These are phyloP conservation scores for Sporormia fimetaria DNA, from an alignment of 495 filamentous ascomycete genomes.

Conservation along the genomic window DNA sequence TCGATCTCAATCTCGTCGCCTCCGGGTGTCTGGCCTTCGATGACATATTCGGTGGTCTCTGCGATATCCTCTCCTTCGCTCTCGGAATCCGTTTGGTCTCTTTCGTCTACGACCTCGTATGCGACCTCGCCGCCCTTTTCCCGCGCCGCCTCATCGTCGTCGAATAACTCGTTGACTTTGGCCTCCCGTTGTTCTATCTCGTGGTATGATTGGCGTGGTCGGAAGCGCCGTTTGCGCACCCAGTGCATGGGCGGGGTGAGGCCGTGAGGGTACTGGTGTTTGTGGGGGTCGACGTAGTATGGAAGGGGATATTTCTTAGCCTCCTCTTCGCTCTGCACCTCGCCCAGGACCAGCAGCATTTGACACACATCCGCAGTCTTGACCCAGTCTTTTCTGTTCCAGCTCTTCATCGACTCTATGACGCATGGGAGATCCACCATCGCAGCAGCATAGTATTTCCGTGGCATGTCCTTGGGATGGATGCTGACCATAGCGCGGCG, in stretches of 20 bases:
- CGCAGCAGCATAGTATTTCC: slow-evolving; percentile 62
- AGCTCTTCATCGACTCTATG: slow-evolving; percentile 90
- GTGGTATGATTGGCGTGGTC: slow-evolving; percentile 67
- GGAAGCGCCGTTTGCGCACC: slow-evolving; percentile 73
- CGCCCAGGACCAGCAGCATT: slow-evolving; percentile 76
- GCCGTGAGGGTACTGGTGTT: slow-evolving; percentile 78
- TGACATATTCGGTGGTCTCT: slow-evolving; percentile 1
- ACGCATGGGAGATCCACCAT: slow-evolving; percentile 86
- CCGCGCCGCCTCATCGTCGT: slow-evolving; percentile 47
- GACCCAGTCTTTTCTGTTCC: slow-evolving; percentile 83
- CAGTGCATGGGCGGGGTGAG: slow-evolving; percentile 84
- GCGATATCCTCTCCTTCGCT: slow-evolving; percentile 26
- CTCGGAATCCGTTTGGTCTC: slow-evolving; percentile 42
- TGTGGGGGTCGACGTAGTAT: slow-evolving; percentile 47
- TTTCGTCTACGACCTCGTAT: slow-evolving; percentile 55
- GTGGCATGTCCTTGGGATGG: too few relatives aligned
- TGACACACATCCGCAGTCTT: slow-evolving; percentile 92
- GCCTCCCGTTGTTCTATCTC: slow-evolving; percentile 83
- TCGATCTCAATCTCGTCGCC: slow-evolving; percentile 26
- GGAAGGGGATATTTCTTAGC: slow-evolving; percentile 57
- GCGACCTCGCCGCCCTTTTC: slow-evolving; percentile 39
- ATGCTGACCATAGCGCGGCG: slow-evolving; percentile 64
- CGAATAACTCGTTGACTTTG: slow-evolving; percentile 64
- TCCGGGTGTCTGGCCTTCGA: slow-evolving; percentile 22
- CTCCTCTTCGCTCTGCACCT: slow-evolving; percentile 59